Conservation (phyloP, 192 early-diverging fungal genomes). For the Lunasporangiospora selenospora region DNA sequence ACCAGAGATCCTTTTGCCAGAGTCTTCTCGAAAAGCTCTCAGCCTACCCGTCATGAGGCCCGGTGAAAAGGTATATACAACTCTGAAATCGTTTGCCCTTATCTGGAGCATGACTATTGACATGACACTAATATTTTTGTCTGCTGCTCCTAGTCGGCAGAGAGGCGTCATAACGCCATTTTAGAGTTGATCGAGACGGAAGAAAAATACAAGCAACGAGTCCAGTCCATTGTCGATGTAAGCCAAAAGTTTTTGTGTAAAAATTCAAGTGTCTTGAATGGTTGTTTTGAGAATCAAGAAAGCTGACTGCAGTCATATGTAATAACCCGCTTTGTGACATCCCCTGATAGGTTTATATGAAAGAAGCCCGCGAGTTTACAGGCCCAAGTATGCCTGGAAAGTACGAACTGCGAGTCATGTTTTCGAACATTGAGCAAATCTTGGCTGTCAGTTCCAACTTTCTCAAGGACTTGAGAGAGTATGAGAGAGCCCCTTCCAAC, state of each 20-base stretch:
- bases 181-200: slow-evolving; percentile 23
- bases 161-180: slow-evolving; percentile 6
- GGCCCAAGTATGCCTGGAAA: slow-evolving; percentile 7
- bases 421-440: slow-evolving; percentile 37
- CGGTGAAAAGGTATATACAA: slow-evolving; percentile 28
- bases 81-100: not conserved
- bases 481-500: not conserved
- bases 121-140: not conserved
- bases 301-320: too few relatives aligned
- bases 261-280: too few relatives aligned
- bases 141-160: slow-evolving; percentile 1
- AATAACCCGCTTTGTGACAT: too few relatives aligned
- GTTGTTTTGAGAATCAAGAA: not conserved
- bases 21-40: not conserved
- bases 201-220: slow-evolving; percentile 17
- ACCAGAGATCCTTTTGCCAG: slow-evolving; percentile 2
- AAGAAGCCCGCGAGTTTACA: slow-evolving; percentile 2
- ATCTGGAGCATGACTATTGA: too few relatives aligned
- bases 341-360: slow-evolving; percentile 26
- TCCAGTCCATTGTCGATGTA: slow-evolving; percentile 22
- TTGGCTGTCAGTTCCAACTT: slow-evolving; percentile 13
- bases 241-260: too few relatives aligned
- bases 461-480: slow-evolving; percentile 16
- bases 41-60: slow-evolving; percentile 9
- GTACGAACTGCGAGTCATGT: slow-evolving; percentile 27